Evolutionary conservation across 2,329 filamentous ascomycete genomes (phyloP), one percentile per base, ranked within the genome.

Genomic region (Ascochyta fabae): DNA sequence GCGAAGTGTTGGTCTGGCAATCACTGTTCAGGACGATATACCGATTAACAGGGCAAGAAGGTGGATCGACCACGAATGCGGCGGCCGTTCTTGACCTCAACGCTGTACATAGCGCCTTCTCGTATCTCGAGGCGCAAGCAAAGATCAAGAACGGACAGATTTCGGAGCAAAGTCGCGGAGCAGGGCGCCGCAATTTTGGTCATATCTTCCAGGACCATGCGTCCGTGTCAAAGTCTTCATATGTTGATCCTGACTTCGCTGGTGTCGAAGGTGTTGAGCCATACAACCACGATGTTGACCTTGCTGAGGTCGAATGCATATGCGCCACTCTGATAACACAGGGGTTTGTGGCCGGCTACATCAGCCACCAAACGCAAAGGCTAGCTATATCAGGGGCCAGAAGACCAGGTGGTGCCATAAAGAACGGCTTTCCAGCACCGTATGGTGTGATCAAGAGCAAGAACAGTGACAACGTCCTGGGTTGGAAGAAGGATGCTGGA

Each of bases 321-420:
- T 83, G 96, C 12, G 86, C 90, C 0, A 88, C 88, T 10, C 83
- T 97, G 12, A 84, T 96, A 19, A 86, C 89, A 45, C 91, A 96
- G 74, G 91, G 90, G 0, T 79, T 96, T 23, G 81, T 97, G 71
- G 87, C 88, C 63, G 94, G 93, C 1, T 97, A 93, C 69, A 84
- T 97, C 26, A 90, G 90, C 15, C 91, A 96, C 67, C 84, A 84
- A 24, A 86, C 88, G 68, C 84, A 84, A 39, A 87, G 90, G 44
- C 92, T 97, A 68, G 92, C 92, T 12, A 90, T 97, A 39, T 86
- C 89, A 48, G 92, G 93, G 3, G 87, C 90, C 23, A 89, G 88
- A 57, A 69, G 66, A 50, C 72, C 71, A 23, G 75, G 79, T 3
- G 74, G 79, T 7, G 83, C 88, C 0, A 75, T 91, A 19, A 80